Conservation (phyloP, 306 rosid species). For the Inga laurina region DNA sequence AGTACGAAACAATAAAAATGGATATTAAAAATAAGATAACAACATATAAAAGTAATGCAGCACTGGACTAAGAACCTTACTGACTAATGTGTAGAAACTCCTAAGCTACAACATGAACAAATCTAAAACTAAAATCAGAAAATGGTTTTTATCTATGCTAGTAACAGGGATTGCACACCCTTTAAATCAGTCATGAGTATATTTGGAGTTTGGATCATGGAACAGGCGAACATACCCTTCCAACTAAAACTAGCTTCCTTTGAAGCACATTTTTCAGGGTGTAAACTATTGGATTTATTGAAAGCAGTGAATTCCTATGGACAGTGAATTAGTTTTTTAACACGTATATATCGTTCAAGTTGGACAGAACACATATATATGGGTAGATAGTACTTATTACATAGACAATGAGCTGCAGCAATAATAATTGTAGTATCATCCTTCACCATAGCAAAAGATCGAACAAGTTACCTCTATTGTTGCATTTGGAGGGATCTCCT, state of each 20-base stretch:
- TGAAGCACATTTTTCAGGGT: neutral
- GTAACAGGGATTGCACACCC: neutral
- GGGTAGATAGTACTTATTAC: neutral
- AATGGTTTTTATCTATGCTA: neutral
- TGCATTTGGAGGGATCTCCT: conserved; percentile 97
- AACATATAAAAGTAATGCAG: neutral
- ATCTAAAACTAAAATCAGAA: neutral
- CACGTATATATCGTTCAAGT: neutral
- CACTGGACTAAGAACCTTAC: neutral
- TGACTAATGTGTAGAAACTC: conserved; percentile 22
- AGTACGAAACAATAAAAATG: conserved; percentile 35
- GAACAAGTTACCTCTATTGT: conserved; percentile 73
- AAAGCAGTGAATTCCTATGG: neutral
- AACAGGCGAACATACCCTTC: neutral
- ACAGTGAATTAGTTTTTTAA: neutral
- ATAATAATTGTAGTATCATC: neutral
- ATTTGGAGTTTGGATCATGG: conserved; percentile 8
- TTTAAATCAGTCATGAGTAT: neutral
- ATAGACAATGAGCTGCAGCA: too few relatives aligned
- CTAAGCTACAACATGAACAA: neutral
- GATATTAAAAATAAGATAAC: conserved; percentile 12
- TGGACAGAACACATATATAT: neutral
- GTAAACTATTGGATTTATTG: neutral
- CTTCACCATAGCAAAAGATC: conserved; percentile 13
- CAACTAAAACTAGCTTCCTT: conserved; percentile 5